A percentile compares a stretch with the other conserved stretches of the same genome.
Conservation (phyloP, 352 stramenopile genomes). For the Peronospora destructor region DNA sequence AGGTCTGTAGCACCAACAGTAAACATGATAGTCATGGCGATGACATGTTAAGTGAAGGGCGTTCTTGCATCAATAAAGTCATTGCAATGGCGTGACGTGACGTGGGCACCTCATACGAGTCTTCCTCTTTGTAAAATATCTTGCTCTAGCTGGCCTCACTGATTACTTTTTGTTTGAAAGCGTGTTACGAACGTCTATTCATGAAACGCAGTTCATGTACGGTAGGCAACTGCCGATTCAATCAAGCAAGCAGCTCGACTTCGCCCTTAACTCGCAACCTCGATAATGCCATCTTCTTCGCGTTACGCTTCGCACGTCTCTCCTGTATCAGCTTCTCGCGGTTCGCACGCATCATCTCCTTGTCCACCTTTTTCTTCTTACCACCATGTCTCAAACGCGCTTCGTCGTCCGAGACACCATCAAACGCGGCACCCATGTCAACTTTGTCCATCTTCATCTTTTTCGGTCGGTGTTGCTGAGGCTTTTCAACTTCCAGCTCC, state of each 20-base stretch:
- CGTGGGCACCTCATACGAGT: too few relatives aligned
- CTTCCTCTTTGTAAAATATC: too few relatives aligned
- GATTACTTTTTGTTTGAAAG: too few relatives aligned
- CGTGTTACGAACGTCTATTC: too few relatives aligned
- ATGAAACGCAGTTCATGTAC: too few relatives aligned
- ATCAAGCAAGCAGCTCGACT: slow-evolving; percentile 38
- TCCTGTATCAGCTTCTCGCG: slow-evolving; percentile 52
- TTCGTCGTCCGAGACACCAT: slow-evolving; percentile 50
- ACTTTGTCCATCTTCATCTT: slow-evolving; percentile 44
- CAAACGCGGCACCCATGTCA: slow-evolving; percentile 73
- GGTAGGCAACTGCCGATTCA: not conserved
- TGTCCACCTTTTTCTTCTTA: slow-evolving; percentile 39
- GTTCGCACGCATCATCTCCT: slow-evolving; percentile 48
- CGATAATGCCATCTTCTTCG: slow-evolving; percentile 53
- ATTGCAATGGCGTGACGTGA: too few relatives aligned
- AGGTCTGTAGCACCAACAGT: too few relatives aligned
- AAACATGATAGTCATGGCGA: too few relatives aligned
- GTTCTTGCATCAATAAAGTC: too few relatives aligned
- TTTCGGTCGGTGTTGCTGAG: slow-evolving; percentile 13
- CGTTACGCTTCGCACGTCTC: slow-evolving; percentile 41
- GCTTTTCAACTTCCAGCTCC: slow-evolving; percentile 5
- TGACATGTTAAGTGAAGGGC: too few relatives aligned
- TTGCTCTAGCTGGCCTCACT: too few relatives aligned
- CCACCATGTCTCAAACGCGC: slow-evolving; percentile 4
- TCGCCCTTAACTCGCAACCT: slow-evolving; percentile 40